phyloP scores from a whole-genome alignment of 2,329 filamentous ascomycete species.

The Alternaria sp. region DNA sequence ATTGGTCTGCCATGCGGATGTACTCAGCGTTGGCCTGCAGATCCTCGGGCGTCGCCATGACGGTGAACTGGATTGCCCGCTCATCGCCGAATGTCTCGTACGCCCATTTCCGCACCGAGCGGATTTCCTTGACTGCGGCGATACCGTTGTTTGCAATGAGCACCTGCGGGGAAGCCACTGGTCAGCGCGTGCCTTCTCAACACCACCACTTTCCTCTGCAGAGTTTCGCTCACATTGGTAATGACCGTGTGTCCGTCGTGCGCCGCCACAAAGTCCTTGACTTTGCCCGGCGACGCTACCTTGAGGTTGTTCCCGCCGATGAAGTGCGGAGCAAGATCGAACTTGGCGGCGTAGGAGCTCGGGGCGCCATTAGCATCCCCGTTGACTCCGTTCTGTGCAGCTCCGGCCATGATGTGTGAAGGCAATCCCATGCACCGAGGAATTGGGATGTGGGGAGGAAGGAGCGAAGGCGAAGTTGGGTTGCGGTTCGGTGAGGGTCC shows the following conservation, averaged over 20 bases:
- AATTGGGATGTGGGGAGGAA: slow-evolving; percentile 15
- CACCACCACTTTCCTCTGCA: neutral
- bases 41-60: slow-evolving; percentile 99
- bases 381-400: slow-evolving; percentile 44
- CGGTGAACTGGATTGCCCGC: slow-evolving; percentile 97
- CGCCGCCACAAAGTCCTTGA: slow-evolving; percentile 93
- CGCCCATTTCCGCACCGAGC: slow-evolving; percentile 99
- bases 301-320: slow-evolving; percentile 91
- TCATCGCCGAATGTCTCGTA: slow-evolving; percentile 99
- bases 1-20: slow-evolving; percentile 99
- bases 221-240: slow-evolving; percentile 75
- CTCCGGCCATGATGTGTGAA: slow-evolving; percentile 44
- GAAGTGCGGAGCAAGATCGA: slow-evolving; percentile 88
- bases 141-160: slow-evolving; percentile 99
- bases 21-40: slow-evolving; percentile 97
- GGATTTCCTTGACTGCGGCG: slow-evolving; percentile 98
- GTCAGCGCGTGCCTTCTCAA: slow-evolving; percentile 21
- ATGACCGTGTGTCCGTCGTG: slow-evolving; percentile 97
- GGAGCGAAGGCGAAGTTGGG: slow-evolving; percentile 15
- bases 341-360: slow-evolving; percentile 77
- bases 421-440: slow-evolving; percentile 36
- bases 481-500: slow-evolving; percentile 21
- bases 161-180: slow-evolving; percentile 64
- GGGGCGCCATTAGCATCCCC: slow-evolving; percentile 59
- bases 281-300: slow-evolving; percentile 79